Percentiles rank a stretch among this genome's conserved stretches.
These are phyloP conservation scores for Leishmania braziliensis DNA, from an alignment of 208 protist genomes.

Conservation along the genomic window DNA sequence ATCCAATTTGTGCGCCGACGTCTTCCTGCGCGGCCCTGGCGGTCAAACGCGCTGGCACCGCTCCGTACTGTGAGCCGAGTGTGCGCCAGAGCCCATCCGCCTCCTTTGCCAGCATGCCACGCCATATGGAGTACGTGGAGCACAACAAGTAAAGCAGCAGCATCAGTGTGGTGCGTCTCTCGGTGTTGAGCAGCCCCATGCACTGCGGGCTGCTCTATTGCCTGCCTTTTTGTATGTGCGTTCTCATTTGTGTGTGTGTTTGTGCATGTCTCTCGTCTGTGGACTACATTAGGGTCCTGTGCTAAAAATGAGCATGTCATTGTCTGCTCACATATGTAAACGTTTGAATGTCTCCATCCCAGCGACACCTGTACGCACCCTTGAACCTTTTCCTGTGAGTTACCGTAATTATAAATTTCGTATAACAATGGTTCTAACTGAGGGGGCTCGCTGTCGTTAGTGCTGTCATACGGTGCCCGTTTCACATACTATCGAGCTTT, in stretches of 20 bases:
- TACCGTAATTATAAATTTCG: too few species aligned
- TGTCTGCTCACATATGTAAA: too few species aligned
- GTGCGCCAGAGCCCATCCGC: not conserved
- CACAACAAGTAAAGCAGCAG: not conserved
- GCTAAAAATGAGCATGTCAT: not conserved
- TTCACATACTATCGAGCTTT: not conserved
- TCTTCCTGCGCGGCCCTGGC: not conserved
- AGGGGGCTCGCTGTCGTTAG: not conserved
- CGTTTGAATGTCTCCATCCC: too few species aligned
- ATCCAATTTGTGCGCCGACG: not conserved
- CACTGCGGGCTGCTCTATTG: too few species aligned
- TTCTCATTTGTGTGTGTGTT: not conserved
- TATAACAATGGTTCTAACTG: not conserved
- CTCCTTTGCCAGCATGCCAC: conserved; percentile 6
- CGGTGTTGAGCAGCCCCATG: too few species aligned
- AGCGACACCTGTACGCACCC: not conserved
- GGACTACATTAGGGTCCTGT: not conserved
- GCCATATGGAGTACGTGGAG: conserved; percentile 24
- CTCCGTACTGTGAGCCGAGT: not conserved
- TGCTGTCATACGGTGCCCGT: not conserved
- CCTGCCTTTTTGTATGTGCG: not conserved
- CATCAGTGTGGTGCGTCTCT: not conserved
- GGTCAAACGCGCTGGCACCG: not conserved
- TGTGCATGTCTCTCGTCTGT: not conserved
- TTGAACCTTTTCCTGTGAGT: not conserved